These are phyloP conservation scores for Globisporangium orthogonon DNA, from an alignment of 352 stramenopile species.

Conservation along the genomic window DNA sequence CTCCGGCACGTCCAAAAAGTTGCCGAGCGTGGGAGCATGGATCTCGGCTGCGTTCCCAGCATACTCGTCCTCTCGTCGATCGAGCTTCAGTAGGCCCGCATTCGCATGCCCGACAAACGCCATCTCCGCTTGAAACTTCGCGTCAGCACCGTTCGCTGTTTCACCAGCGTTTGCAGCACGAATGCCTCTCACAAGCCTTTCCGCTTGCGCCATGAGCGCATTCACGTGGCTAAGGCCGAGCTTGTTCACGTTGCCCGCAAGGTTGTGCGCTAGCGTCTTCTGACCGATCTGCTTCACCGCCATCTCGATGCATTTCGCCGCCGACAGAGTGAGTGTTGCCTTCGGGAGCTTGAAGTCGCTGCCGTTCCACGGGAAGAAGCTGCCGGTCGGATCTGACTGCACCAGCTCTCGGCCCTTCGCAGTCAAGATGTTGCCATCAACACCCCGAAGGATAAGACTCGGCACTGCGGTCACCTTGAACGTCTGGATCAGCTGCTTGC, in stretches of 20 bases:
- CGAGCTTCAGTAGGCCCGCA: slow-evolving; percentile 43
- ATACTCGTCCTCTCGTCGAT: slow-evolving; percentile 66
- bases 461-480: slow-evolving; percentile 58
- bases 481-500: slow-evolving; percentile 61
- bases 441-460: slow-evolving; percentile 51
- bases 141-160: slow-evolving; percentile 9
- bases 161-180: slow-evolving; percentile 11
- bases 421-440: slow-evolving; percentile 55
- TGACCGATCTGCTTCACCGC: slow-evolving; percentile 66
- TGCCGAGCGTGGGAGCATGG: slow-evolving; percentile 57
- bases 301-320: slow-evolving; percentile 58
- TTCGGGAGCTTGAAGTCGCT: slow-evolving; percentile 51
- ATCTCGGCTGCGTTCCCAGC: slow-evolving; percentile 67
- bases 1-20: slow-evolving; percentile 83
- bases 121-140: slow-evolving; percentile 30
- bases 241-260: slow-evolving; percentile 28
- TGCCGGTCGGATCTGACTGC: slow-evolving; percentile 45
- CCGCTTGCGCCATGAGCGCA: slow-evolving; percentile 37
- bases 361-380: slow-evolving; percentile 56
- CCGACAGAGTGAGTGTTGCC: slow-evolving; percentile 40
- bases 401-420: slow-evolving; percentile 68
- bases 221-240: slow-evolving; percentile 43
- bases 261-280: slow-evolving; percentile 62
- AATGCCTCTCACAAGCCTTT: slow-evolving; percentile 39
- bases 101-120: slow-evolving; percentile 52